These are phyloP conservation scores for Dipteronia dyeriana DNA, from an alignment of 345 rosid genomes.

Conservation along the genomic window DNA sequence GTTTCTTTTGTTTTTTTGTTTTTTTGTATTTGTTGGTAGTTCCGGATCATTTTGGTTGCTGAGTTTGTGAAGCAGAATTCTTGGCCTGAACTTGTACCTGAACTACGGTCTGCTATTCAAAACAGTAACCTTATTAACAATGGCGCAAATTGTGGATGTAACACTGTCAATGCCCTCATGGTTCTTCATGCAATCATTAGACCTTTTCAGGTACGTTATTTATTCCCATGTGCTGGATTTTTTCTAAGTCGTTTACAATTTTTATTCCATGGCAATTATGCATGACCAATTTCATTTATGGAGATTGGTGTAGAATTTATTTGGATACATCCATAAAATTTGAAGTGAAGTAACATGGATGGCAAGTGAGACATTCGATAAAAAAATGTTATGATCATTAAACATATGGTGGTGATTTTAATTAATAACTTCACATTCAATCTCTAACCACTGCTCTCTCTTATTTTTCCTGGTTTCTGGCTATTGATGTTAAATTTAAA, in stretches of 20 bases:
- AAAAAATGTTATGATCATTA: background rate
- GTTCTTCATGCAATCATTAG: conserved; percentile 65
- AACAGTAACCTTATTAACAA: conserved; percentile 49
- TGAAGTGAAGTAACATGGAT: background rate
- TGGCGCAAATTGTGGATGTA: conserved; percentile 43
- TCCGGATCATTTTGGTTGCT: conserved; percentile 52
- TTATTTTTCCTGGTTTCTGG: background rate
- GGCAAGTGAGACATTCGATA: background rate
- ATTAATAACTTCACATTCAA: background rate
- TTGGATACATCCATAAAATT: background rate
- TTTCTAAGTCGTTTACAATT: background rate
- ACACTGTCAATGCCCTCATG: conserved; percentile 57
- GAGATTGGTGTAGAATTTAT: background rate
- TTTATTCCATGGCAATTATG: background rate
- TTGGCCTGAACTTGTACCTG: conserved; percentile 83
- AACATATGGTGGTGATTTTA: background rate
- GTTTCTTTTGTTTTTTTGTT: background rate
- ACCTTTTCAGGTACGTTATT: conserved; percentile 73
- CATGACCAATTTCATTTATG: background rate
- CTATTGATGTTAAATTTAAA: conserved; percentile 2
- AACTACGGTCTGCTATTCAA: conserved; percentile 59
- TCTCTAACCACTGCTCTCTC: background rate
- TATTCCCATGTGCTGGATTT: conserved; percentile 8
- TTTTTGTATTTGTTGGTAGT: conserved; percentile 47
- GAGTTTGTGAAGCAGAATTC: conserved; percentile 68